These are phyloP conservation scores for Hypoxylon sp. DNA, from an alignment of 2,329 filamentous ascomycete genomes.

Conservation along the genomic window DNA sequence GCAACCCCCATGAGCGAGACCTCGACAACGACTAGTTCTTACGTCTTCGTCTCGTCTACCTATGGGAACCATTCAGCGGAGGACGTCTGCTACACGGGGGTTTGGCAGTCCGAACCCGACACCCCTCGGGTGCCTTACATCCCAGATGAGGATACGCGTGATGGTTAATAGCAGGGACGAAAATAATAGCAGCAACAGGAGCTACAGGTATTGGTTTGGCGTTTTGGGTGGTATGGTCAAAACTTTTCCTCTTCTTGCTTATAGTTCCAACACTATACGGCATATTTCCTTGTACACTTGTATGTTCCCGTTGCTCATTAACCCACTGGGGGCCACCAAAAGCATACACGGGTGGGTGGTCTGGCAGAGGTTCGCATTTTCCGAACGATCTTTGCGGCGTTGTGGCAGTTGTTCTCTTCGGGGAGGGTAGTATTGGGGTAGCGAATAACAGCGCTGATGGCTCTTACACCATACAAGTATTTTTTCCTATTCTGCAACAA, in stretches of 20 bases:
- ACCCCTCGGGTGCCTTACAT: slow-evolving; percentile 21
- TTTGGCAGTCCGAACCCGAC: slow-evolving; percentile 14
- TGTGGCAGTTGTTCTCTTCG: slow-evolving; percentile 11
- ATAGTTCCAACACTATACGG: neutral
- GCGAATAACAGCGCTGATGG: slow-evolving; percentile 3
- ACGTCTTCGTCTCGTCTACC: slow-evolving; percentile 15
- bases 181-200: slow-evolving; percentile 1
- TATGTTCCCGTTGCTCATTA: neutral
- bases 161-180: neutral
- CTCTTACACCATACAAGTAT: slow-evolving; percentile 1
- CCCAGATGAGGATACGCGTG: slow-evolving; percentile 42
- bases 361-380: slow-evolving; percentile 5
- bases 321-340: slow-evolving; percentile 6
- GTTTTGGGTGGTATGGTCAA: slow-evolving; percentile 15
- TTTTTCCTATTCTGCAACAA: slow-evolving; percentile 6
- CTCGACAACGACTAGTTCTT: slow-evolving; percentile 34
- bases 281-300: neutral
- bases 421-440: slow-evolving; percentile 13
- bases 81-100: slow-evolving; percentile 32
- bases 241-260: slow-evolving; percentile 11
- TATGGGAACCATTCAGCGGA: slow-evolving; percentile 26
- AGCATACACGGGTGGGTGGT: slow-evolving; percentile 25
- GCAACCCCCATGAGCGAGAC: slow-evolving; percentile 20
- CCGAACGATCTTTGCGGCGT: slow-evolving; percentile 13
- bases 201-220: slow-evolving; percentile 11